phyloP scores from a whole-genome alignment of 2,329 filamentous ascomycete species.

The Beauveria bassiana region DNA sequence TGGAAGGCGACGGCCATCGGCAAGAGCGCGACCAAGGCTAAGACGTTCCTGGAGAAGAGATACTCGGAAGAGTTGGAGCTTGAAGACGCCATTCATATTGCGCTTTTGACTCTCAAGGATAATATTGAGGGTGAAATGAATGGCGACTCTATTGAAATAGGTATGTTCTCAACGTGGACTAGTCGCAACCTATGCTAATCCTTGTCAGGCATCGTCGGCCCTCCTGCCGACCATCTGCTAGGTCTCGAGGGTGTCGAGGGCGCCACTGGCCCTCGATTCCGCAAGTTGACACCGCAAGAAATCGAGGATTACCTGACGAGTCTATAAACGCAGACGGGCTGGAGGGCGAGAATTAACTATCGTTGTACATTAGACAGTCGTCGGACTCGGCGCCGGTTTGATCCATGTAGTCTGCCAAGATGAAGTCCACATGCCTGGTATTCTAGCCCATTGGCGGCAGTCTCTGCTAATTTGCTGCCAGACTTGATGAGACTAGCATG shows the following conservation, averaged over 20 bases:
- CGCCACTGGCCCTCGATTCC: constrained; percentile 77
- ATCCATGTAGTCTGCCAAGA: constrained; percentile 9
- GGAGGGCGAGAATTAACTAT: constrained; percentile 2
- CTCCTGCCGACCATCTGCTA: constrained; percentile 85
- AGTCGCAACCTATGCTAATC: constrained; percentile 18
- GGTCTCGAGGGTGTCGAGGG: constrained; percentile 86
- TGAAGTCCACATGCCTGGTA: constrained; percentile 18
- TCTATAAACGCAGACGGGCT: constrained; percentile 52
- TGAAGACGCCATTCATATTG: constrained; percentile 98
- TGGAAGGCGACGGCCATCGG: constrained; percentile 99
- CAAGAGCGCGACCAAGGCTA: constrained; percentile 95
- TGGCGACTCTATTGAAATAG: constrained; percentile 96
- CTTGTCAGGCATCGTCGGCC: constrained; percentile 76
- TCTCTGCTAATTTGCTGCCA: constrained; percentile 1
- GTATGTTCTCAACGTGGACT: constrained; percentile 33
- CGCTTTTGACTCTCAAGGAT: constrained; percentile 93
- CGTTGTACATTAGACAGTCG: constrained; percentile 40
- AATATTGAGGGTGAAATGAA: constrained; percentile 99
- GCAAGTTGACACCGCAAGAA: constrained; percentile 93
- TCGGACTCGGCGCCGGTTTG: constrained; percentile 26
- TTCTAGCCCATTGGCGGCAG: constrained; percentile 13
- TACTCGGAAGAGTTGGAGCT: constrained; percentile 96
- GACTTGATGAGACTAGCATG: background rate
- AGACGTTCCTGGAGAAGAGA: constrained; percentile 98
- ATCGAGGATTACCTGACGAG: constrained; percentile 99